Percentiles rank a stretch among this genome's conserved stretches.
phyloP scores from a whole-genome alignment of 2,329 filamentous ascomycete genomes.

The Xylariaceae sp. region DNA sequence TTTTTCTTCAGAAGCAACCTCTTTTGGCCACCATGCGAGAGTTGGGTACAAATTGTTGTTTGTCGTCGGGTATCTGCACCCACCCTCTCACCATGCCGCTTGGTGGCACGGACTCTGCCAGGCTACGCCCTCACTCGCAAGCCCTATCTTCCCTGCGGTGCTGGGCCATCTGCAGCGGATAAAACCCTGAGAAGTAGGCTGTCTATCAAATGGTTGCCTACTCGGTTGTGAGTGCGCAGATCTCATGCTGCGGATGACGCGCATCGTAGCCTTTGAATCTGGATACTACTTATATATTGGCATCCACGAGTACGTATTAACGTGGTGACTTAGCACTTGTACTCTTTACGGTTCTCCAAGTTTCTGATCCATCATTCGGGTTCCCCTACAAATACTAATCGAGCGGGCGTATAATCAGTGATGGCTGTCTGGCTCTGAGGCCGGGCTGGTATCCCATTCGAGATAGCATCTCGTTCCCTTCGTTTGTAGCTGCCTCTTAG shows the following conservation, averaged over 20 bases:
- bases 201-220: not conserved
- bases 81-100: not conserved
- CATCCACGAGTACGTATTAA: not conserved
- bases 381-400: too few species aligned
- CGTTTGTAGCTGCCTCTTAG: not conserved
- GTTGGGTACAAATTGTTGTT: not conserved
- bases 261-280: not conserved
- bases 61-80: not conserved
- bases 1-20: not conserved
- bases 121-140: not conserved
- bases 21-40: not conserved
- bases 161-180: too few species aligned
- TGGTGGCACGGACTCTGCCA: not conserved
- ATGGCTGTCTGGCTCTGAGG: not conserved
- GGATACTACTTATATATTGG: not conserved
- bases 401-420: not conserved
- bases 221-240: not conserved
- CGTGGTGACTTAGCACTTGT: not conserved
- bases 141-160: not conserved
- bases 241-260: not conserved
- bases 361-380: not conserved
- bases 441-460: not conserved
- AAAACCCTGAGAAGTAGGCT: too few species aligned
- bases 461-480: not conserved
- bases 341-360: not conserved